Evolutionary conservation across 2,329 filamentous ascomycete species (phyloP).

Genomic region (Albifimbria verrucaria): DNA sequence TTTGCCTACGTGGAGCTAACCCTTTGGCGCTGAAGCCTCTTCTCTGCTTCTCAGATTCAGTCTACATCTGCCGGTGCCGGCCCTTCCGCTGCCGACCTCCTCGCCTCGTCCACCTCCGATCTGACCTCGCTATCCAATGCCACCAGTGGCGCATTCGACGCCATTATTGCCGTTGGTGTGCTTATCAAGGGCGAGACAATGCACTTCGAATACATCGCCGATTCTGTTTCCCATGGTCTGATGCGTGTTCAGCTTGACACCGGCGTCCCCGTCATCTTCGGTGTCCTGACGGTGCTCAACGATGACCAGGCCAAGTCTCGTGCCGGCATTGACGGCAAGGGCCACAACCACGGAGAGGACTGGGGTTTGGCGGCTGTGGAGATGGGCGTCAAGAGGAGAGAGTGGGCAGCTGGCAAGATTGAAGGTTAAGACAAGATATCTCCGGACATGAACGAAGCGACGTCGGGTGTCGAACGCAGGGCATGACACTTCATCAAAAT

Average conservation of each 20-base stretch:
- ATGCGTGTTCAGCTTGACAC: constrained; percentile 93
- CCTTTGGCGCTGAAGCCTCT: constrained; percentile 55
- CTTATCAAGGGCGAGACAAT: constrained; percentile 98
- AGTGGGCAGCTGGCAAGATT: constrained; percentile 72
- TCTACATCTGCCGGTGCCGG: constrained; percentile 56
- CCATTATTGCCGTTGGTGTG: constrained; percentile 90
- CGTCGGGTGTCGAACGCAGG: too few species aligned
- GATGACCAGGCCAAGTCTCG: constrained; percentile 85
- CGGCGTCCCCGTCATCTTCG: constrained; percentile 87
- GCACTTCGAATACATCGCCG: constrained; percentile 99
- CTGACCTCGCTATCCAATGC: constrained; percentile 47
- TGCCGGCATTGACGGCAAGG: constrained; percentile 65
- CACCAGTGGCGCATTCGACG: constrained; percentile 69
- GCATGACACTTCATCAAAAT: constrained; percentile 1
- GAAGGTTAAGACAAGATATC: constrained; percentile 33
- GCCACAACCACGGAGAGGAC: constrained; percentile 94
- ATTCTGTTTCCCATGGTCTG: constrained; percentile 83
- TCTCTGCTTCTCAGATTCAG: constrained; percentile 83
- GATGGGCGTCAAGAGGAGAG: constrained; percentile 81
- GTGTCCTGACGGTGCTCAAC: constrained; percentile 81
- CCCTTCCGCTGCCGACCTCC: constrained; percentile 71
- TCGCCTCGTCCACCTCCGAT: constrained; percentile 67
- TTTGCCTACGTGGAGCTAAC: neutral
- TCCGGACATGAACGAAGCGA: too few species aligned
- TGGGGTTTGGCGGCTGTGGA: constrained; percentile 96